Evolutionary conservation across 2,329 filamentous ascomycete genomes (phyloP), one percentile per base, ranked within the genome.

Genomic region (Diaporthe longicolla): DNA sequence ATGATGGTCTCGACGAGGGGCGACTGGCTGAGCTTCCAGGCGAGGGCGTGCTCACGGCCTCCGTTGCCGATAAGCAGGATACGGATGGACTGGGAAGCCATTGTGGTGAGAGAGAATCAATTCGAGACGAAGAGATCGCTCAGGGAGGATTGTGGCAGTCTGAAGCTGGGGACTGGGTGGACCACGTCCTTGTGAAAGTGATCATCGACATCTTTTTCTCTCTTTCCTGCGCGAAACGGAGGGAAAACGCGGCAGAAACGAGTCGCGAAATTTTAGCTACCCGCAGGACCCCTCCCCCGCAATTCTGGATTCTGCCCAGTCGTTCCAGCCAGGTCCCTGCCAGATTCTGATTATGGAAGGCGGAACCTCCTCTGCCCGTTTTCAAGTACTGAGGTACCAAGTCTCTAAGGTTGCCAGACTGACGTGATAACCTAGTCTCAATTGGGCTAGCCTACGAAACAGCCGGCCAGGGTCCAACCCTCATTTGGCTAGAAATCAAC

Each of bases 61-160:
- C 97, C 97, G 82, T 96, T 97, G 80, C 97, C 96, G 77, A 98
- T 92, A 76, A 98, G 91, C 76, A 98, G 92, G 78, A 98, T 89
- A 78, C 92, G 90, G 76, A 95, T 87, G 43, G 83, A 77, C 61
- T 69, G 73, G 29, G 73, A 70, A 40, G 65, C 70, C 75, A 76
- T 76, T 21, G 21, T 61, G 37, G 58, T n/a, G 32, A 29, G 19
- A 15, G 52, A 50, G 45, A 58, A 71, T 35, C 54, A 65, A 71
- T 43, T 32, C 48, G 13, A 35, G 57, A 45, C 32, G 24, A 66
- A 61, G 35, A 50, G 59, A 57, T 50, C 26, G 21, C 68, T 50
- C 26, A 70, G 40, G 40, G 19, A 5, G 68, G 61, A 9, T 26
- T 37, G 48, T n/a, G 26, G 10, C 74, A 74, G 57, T 61, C 65